phyloP scores from a whole-genome alignment of 129 eudicot species.

The Smallanthus sonchifolius region DNA sequence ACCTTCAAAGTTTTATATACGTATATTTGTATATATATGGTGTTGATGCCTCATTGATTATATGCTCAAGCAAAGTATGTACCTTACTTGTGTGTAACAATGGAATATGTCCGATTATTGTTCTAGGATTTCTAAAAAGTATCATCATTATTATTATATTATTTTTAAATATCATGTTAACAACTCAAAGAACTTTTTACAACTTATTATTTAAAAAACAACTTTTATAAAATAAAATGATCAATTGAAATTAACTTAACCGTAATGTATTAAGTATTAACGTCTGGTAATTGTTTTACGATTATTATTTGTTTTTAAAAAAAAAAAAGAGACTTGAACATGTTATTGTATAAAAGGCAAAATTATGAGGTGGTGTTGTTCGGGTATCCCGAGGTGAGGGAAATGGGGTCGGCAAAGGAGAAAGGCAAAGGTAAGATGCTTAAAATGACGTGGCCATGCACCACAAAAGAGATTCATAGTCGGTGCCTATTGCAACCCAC shows the following conservation, averaged over 20 bases:
- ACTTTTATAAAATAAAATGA: too few species aligned
- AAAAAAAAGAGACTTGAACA: background rate
- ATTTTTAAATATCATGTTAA: too few species aligned
- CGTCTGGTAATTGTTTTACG: too few species aligned
- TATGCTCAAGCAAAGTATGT: conserved; percentile 33
- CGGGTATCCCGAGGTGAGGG: conserved; percentile 9
- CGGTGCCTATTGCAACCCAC: conserved; percentile 35
- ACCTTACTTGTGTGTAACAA: conserved; percentile 26
- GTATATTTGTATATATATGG: background rate
- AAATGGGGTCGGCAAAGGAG: conserved; percentile 22
- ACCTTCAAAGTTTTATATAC: background rate
- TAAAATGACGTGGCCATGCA: conserved; percentile 33
- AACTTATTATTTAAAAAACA: too few species aligned
- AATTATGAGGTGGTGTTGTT: background rate
- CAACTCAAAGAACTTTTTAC: too few species aligned
- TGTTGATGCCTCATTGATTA: background rate
- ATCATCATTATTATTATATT: background rate
- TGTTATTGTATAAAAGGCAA: background rate
- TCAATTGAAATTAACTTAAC: too few species aligned
- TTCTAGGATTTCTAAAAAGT: background rate
- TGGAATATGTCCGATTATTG: conserved; percentile 1
- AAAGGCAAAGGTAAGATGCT: conserved; percentile 37
- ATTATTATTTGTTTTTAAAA: too few species aligned
- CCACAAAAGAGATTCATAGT: conserved; percentile 16
- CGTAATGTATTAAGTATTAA: too few species aligned